Percentiles rank a stretch among this genome's conserved stretches.
Conservation (phyloP, 1,284 basidiomycete species). For the Ganoderma resinaceum region DNA sequence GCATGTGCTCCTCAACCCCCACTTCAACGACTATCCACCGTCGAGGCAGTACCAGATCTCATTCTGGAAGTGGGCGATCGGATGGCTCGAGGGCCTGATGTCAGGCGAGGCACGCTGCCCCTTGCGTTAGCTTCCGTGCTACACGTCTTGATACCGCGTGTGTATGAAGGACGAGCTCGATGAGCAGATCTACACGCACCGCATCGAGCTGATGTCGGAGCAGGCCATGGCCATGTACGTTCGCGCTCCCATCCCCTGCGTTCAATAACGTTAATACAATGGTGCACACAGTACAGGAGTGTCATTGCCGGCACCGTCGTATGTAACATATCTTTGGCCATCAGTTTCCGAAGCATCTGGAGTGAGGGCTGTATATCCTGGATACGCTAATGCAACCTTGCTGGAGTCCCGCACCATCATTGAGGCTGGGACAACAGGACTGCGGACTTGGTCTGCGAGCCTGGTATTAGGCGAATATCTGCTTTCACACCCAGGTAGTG, state of each 20-base stretch:
- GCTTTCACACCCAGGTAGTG: slow-evolving; percentile 57
- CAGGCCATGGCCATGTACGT: slow-evolving; percentile 46
- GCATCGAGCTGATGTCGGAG: slow-evolving; percentile 51
- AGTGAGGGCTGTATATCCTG: slow-evolving; percentile 17
- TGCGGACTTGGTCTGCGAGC: slow-evolving; percentile 80
- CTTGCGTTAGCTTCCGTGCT: not conserved
- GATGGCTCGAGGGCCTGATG: slow-evolving; percentile 54
- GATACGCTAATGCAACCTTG: slow-evolving; percentile 58
- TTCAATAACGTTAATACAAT: slow-evolving; percentile 2
- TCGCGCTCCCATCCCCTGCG: not conserved
- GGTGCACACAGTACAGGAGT: slow-evolving; percentile 16
- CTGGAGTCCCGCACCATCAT: slow-evolving; percentile 76
- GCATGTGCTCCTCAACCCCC: slow-evolving; percentile 55
- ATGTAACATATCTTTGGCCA: slow-evolving; percentile 70
- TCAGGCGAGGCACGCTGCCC: slow-evolving; percentile 48
- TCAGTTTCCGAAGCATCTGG: slow-evolving; percentile 27
- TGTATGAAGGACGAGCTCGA: slow-evolving; percentile 62
- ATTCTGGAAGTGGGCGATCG: slow-evolving; percentile 78
- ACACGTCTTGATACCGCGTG: not conserved
- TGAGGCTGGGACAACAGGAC: slow-evolving; percentile 77
- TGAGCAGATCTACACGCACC: slow-evolving; percentile 65
- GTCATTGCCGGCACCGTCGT: slow-evolving; percentile 56
- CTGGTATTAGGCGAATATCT: slow-evolving; percentile 70
- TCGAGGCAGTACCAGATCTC: slow-evolving; percentile 62
- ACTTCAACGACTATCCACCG: slow-evolving; percentile 65